Conservation (phyloP, 176 grass and related monocot genomes). For the Cenchrus fungigraminus region DNA sequence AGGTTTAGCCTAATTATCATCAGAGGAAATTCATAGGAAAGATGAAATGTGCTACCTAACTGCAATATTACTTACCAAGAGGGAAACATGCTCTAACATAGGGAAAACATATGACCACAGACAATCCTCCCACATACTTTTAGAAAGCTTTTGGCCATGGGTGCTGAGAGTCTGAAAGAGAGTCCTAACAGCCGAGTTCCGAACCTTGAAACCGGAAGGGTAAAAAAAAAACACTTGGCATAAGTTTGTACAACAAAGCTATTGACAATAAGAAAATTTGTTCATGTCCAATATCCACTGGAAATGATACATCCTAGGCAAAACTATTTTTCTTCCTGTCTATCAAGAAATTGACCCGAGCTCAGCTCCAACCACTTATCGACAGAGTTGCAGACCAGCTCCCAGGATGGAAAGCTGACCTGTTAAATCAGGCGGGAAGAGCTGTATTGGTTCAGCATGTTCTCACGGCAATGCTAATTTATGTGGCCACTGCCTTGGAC, state of each 20-base stretch:
- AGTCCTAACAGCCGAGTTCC: constrained; percentile 94
- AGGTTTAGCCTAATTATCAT: constrained; percentile 37
- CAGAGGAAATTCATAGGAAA: constrained; percentile 29
- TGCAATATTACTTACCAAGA: constrained; percentile 66
- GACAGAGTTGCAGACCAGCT: too few relatives aligned
- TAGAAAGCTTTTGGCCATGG: constrained; percentile 93
- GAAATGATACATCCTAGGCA: not conserved
- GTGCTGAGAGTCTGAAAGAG: constrained; percentile 92
- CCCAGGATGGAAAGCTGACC: too few relatives aligned
- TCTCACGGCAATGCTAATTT: too few relatives aligned
- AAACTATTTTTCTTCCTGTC: not conserved
- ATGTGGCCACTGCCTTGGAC: too few relatives aligned
- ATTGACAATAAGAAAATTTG: not conserved
- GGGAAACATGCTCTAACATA: constrained; percentile 94
- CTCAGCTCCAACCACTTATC: too few relatives aligned
- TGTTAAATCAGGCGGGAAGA: too few relatives aligned
- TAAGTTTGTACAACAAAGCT: constrained; percentile 8
- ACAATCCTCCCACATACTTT: constrained; percentile 95
- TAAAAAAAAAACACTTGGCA: not conserved
- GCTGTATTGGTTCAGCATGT: too few relatives aligned
- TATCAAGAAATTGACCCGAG: too few relatives aligned
- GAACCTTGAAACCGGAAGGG: constrained; percentile 59
- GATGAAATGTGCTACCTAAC: constrained; percentile 26
- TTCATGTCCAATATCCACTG: not conserved
- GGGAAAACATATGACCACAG: constrained; percentile 94